These are phyloP conservation scores for Auriculariales sp. DNA, from an alignment of 768 basidiomycete species.

Conservation along the genomic window DNA sequence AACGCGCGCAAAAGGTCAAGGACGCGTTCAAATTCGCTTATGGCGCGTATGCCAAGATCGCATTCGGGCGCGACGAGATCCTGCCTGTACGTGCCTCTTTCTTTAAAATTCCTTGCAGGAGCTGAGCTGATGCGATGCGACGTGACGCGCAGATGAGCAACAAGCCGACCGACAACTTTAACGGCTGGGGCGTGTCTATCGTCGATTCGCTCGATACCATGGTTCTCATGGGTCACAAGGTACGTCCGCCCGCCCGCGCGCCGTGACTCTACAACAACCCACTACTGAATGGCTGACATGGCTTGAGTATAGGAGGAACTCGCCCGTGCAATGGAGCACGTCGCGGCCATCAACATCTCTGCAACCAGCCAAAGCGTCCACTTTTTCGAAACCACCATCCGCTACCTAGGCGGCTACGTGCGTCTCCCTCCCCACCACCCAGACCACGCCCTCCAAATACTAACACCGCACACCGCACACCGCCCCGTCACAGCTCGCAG, in stretches of 20 bases:
- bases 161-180: too few species aligned
- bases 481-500: constrained; percentile 2
- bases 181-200: constrained; percentile 21
- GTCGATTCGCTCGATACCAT: constrained; percentile 30
- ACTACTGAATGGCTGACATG: too few species aligned
- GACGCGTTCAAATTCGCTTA: constrained; percentile 12
- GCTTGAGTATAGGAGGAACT: too few species aligned
- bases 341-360: constrained; percentile 5
- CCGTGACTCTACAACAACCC: too few species aligned
- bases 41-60: constrained; percentile 10
- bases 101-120: background rate
- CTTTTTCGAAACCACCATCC: constrained; percentile 26
- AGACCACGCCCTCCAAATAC: too few species aligned
- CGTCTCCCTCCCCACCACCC: background rate
- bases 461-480: too few species aligned
- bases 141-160: too few species aligned
- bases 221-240: constrained; percentile 21
- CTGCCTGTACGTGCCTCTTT: constrained; percentile 8
- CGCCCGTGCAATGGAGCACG: constrained; percentile 1
- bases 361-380: constrained; percentile 1
- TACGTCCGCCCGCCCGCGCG: too few species aligned
- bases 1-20: constrained; percentile 10
- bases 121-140: background rate
- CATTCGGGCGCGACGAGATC: constrained; percentile 13
- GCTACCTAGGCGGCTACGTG: constrained; percentile 27